phyloP scores from a whole-genome alignment of 208 protist species.

The Acanthamoeba triangularis region DNA sequence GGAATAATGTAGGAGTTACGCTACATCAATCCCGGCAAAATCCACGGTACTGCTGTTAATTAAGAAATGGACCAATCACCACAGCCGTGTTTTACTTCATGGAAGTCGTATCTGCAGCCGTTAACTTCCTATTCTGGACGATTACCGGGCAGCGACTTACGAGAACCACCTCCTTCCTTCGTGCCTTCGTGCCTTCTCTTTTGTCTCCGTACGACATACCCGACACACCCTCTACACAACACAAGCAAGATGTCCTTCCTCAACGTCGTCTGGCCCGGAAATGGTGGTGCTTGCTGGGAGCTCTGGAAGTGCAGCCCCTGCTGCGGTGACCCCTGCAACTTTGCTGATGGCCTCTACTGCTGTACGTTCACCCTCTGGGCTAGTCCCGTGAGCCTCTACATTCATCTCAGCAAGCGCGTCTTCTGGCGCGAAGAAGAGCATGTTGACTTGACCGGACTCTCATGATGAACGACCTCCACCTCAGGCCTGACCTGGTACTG shows the following conservation, averaged over 20 bases:
- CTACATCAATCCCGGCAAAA: too few species aligned
- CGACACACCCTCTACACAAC: neutral
- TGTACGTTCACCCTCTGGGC: conserved; percentile 3
- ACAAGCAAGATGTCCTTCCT: conserved; percentile 18
- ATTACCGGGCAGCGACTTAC: neutral
- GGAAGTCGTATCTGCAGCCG: too few species aligned
- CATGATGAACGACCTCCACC: neutral
- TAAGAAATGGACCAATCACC: too few species aligned
- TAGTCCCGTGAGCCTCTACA: neutral
- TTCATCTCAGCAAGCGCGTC: neutral
- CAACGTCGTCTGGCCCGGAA: conserved; percentile 56
- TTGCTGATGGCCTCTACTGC: conserved; percentile 54
- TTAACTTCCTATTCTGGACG: too few species aligned
- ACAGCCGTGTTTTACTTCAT: too few species aligned
- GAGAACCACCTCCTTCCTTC: neutral
- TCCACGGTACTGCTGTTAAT: too few species aligned
- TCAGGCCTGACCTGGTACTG: conserved; percentile 60
- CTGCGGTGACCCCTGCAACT: conserved; percentile 68
- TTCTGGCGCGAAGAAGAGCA: neutral
- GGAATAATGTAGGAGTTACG: too few species aligned
- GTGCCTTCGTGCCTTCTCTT: neutral
- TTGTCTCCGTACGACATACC: neutral
- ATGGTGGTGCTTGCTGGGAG: conserved; percentile 67
- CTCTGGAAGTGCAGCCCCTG: conserved; percentile 68
- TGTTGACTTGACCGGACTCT: neutral